These are phyloP conservation scores for Gaillardinia entomophila DNA, from an alignment of 805 yeast genomes.

Conservation along the genomic window DNA sequence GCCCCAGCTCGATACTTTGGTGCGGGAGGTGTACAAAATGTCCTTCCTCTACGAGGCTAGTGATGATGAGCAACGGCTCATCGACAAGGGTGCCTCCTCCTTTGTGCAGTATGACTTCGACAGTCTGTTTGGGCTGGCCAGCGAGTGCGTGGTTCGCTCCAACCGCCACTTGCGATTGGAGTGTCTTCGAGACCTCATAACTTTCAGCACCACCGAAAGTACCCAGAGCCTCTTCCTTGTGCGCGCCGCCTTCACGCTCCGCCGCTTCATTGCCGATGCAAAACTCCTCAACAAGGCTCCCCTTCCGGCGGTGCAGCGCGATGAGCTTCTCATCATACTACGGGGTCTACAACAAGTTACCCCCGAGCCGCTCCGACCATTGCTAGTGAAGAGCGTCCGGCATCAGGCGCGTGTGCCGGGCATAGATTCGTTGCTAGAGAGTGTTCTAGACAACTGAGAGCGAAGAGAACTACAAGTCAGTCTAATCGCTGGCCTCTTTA, in stretches of 20 bases:
- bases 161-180: slow-evolving; percentile 45
- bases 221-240: slow-evolving; percentile 42
- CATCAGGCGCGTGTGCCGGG: no score
- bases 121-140: slow-evolving; percentile 60
- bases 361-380: no score
- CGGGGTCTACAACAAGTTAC: slow-evolving; percentile 43
- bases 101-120: slow-evolving; percentile 33
- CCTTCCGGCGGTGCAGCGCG: slow-evolving; percentile 55
- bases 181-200: slow-evolving; percentile 52
- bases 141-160: slow-evolving; percentile 36
- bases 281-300: slow-evolving; percentile 59
- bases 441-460: no score
- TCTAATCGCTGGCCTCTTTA: no score
- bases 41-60: slow-evolving; percentile 57
- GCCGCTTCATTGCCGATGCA: slow-evolving; percentile 60
- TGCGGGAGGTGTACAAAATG: slow-evolving; percentile 48
- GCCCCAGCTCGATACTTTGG: slow-evolving; percentile 38
- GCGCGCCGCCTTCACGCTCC: slow-evolving; percentile 55
- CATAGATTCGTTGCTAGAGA: no score
- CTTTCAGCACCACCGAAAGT: slow-evolving; percentile 19
- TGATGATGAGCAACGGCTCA: slow-evolving; percentile 39
- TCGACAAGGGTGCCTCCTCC: slow-evolving; percentile 24
- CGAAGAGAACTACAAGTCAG: no score
- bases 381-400: no score
- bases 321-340: slow-evolving; percentile 50